phyloP scores from a whole-genome alignment of 805 yeast species.

The Dipodascus geniculatus region DNA sequence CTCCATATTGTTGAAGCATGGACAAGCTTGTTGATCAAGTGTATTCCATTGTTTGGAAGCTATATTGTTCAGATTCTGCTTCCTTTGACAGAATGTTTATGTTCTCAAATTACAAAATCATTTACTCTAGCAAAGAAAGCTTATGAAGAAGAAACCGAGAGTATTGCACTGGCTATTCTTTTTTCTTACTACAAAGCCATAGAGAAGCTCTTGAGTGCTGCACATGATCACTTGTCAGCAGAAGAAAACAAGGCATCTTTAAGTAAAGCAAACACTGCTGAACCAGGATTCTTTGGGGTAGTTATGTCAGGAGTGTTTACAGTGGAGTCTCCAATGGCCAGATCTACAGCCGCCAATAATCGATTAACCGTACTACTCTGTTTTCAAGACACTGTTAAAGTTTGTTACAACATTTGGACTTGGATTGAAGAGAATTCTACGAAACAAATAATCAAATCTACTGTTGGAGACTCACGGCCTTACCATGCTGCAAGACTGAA shows the following conservation, averaged over 20 bases:
- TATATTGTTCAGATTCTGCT: constrained; percentile 45
- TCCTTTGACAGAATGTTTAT: constrained; percentile 40
- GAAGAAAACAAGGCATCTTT: constrained; percentile 11
- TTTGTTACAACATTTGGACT: constrained; percentile 57
- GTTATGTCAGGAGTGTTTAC: constrained; percentile 68
- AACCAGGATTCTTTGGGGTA: constrained; percentile 40
- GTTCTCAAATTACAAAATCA: constrained; percentile 28
- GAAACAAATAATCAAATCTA: constrained; percentile 2
- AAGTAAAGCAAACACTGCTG: constrained; percentile 18
- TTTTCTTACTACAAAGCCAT: constrained; percentile 40
- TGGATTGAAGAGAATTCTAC: constrained; percentile 39
- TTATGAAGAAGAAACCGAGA: constrained; percentile 12
- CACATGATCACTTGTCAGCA: constrained; percentile 35
- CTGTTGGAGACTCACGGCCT: constrained; percentile 27
- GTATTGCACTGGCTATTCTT: constrained; percentile 35
- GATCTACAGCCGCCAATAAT: constrained; percentile 41
- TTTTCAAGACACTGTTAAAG: constrained; percentile 45
- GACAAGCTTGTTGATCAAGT: constrained; percentile 39
- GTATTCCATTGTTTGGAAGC: constrained; percentile 39
- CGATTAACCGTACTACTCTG: constrained; percentile 48
- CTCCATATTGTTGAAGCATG: constrained; percentile 35
- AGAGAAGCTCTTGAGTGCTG: constrained; percentile 49
- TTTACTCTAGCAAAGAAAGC: constrained; percentile 22
- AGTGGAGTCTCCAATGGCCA: constrained; percentile 46
- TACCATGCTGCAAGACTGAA: constrained; percentile 50